phyloP scores from a whole-genome alignment of 1,284 basidiomycete genomes.

The Wolfiporia cocos region DNA sequence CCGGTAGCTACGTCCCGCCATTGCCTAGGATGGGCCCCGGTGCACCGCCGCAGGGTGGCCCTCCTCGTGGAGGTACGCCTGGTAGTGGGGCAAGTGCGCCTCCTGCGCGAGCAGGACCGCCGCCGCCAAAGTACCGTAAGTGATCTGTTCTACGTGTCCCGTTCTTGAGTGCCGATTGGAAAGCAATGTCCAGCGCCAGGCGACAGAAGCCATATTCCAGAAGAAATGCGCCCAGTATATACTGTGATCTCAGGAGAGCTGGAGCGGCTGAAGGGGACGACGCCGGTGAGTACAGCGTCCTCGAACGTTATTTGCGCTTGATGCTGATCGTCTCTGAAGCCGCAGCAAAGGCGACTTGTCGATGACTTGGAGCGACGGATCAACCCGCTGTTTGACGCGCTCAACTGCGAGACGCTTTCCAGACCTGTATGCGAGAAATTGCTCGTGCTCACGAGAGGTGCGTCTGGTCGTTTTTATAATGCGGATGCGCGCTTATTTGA shows the following conservation, averaged over 20 bases:
- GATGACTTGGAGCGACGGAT: constrained; percentile 88
- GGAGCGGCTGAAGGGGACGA: constrained; percentile 59
- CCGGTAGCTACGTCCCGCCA: constrained; percentile 21
- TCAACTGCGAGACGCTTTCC: constrained; percentile 90
- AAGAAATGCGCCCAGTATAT: constrained; percentile 61
- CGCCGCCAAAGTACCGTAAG: constrained; percentile 82
- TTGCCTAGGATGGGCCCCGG: constrained; percentile 19
- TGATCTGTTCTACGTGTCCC: constrained; percentile 17
- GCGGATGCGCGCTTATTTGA: constrained; percentile 7
- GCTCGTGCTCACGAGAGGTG: constrained; percentile 62
- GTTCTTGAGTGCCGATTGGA: no score
- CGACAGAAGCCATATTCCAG: constrained; percentile 88
- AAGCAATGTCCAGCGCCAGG: constrained; percentile 59
- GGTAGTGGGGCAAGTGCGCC: constrained; percentile 25
- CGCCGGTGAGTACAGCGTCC: constrained; percentile 51
- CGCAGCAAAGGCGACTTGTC: constrained; percentile 78
- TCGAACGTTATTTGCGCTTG: constrained; percentile 9
- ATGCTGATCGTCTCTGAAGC: constrained; percentile 31
- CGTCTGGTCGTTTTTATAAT: constrained; percentile 15
- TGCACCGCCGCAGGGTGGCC: constrained; percentile 34
- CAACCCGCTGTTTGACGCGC: constrained; percentile 82
- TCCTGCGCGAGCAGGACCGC: constrained; percentile 37
- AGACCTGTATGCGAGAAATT: constrained; percentile 65
- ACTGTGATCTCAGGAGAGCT: constrained; percentile 61
- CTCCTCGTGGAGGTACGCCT: constrained; percentile 33